Conservation (phyloP, 768 basidiomycete genomes). For the Rhodotorula kratochvilovae region DNA sequence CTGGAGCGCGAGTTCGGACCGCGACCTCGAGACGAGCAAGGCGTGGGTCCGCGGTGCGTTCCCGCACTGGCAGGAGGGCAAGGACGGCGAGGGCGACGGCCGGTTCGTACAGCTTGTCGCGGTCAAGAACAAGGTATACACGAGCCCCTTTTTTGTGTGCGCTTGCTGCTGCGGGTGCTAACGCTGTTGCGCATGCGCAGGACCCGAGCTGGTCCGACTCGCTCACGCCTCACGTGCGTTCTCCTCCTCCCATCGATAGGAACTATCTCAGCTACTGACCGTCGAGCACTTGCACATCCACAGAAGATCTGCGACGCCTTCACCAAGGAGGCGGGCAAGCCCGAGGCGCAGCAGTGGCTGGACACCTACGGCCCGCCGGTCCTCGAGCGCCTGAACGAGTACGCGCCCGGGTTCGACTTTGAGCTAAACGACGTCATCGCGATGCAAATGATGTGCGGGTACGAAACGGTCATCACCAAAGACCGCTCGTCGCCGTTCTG, state of each 20-base stretch:
- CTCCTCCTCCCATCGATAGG: background rate
- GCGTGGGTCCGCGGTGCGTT: constrained; percentile 48
- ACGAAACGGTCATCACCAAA: constrained; percentile 25
- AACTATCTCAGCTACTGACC: too few relatives aligned
- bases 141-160: background rate
- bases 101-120: constrained; percentile 47
- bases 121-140: constrained; percentile 47
- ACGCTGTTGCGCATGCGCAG: too few relatives aligned
- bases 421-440: constrained; percentile 30
- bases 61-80: constrained; percentile 48
- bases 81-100: constrained; percentile 49
- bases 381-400: constrained; percentile 20
- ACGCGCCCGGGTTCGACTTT: constrained; percentile 13
- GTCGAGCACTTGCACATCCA: too few relatives aligned
- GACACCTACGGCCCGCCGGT: constrained; percentile 43
- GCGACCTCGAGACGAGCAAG: constrained; percentile 48
- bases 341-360: constrained; percentile 47
- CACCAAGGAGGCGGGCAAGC: constrained; percentile 46
- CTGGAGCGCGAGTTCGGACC: constrained; percentile 47
- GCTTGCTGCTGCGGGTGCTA: background rate
- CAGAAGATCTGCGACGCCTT: constrained; percentile 50
- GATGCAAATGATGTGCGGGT: constrained; percentile 29
- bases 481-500: constrained; percentile 22
- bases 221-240: constrained; percentile 48
- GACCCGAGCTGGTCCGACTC: constrained; percentile 47